Evolutionary conservation across 192 early-diverging fungal species (phyloP).

Genomic region (Pilaira anomala): DNA sequence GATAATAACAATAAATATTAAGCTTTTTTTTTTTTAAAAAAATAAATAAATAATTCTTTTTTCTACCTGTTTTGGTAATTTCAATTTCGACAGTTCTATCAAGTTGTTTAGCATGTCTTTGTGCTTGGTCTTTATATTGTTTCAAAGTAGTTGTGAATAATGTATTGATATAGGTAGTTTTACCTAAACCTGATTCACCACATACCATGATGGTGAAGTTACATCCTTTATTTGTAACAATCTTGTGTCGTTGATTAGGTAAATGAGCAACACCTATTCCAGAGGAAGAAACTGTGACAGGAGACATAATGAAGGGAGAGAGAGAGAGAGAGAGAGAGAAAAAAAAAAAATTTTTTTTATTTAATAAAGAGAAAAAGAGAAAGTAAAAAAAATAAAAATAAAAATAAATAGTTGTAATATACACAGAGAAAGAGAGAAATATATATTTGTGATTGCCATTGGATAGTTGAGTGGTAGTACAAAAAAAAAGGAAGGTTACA

Average conservation of each 20-base stretch:
- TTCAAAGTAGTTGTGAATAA: slow-evolving; percentile 80
- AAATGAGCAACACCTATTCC: slow-evolving; percentile 41
- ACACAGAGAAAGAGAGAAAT: neutral
- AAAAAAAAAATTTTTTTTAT: neutral
- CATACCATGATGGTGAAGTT: slow-evolving; percentile 97
- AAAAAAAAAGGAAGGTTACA: neutral
- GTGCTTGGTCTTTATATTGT: slow-evolving; percentile 27
- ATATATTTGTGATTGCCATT: neutral
- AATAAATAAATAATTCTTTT: neutral
- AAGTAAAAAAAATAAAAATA: neutral
- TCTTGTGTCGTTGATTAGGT: slow-evolving; percentile 91
- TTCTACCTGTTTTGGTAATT: slow-evolving; percentile 94
- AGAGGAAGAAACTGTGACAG: neutral
- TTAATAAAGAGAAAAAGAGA: neutral
- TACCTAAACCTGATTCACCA: slow-evolving; percentile 95
- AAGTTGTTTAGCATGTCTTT: slow-evolving; percentile 89
- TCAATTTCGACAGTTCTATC: slow-evolving; percentile 98
- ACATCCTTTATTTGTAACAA: slow-evolving; percentile 88
- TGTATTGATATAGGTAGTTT: slow-evolving; percentile 97
- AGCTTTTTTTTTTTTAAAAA: neutral
- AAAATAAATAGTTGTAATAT: neutral
- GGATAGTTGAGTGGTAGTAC: neutral
- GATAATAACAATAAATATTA: neutral
- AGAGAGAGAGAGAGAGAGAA: too few relatives aligned
- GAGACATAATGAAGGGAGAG: neutral